Conservation (phyloP, 1,284 basidiomycete genomes). For the Stygiomarasmius scandens region DNA sequence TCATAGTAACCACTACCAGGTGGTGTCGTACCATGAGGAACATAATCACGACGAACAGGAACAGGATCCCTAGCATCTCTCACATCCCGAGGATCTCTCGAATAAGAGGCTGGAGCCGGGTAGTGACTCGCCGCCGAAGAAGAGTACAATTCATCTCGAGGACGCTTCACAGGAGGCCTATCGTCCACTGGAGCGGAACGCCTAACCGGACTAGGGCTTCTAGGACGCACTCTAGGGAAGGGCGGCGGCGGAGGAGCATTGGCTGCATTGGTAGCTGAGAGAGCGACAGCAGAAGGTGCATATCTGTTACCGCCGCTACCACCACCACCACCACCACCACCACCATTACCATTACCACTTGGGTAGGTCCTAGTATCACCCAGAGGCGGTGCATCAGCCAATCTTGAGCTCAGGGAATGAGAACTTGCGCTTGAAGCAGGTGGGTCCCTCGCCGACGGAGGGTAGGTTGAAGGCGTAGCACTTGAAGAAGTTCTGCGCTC, state of each 20-base stretch:
- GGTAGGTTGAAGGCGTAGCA: too few relatives aligned
- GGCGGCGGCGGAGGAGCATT: background rate
- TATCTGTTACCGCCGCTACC: background rate
- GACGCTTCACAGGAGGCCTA: background rate
- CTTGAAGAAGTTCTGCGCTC: background rate
- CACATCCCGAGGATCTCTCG: too few relatives aligned
- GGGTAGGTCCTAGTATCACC: background rate
- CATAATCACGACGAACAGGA: background rate
- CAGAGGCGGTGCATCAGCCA: background rate
- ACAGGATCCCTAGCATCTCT: background rate
- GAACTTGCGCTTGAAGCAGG: background rate
- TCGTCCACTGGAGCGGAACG: background rate
- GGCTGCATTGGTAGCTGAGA: background rate
- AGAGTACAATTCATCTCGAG: background rate
- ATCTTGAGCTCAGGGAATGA: background rate
- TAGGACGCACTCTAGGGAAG: background rate
- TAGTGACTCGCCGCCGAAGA: background rate
- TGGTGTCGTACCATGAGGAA: background rate
- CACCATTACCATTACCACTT: too few relatives aligned
- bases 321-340: background rate
- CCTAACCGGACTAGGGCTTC: background rate
- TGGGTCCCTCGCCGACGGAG: background rate
- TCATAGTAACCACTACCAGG: background rate
- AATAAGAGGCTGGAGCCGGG: background rate
- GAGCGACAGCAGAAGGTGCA: background rate